Evolutionary conservation across 768 basidiomycete genomes (phyloP).

Genomic region (Lentinula sp.): DNA sequence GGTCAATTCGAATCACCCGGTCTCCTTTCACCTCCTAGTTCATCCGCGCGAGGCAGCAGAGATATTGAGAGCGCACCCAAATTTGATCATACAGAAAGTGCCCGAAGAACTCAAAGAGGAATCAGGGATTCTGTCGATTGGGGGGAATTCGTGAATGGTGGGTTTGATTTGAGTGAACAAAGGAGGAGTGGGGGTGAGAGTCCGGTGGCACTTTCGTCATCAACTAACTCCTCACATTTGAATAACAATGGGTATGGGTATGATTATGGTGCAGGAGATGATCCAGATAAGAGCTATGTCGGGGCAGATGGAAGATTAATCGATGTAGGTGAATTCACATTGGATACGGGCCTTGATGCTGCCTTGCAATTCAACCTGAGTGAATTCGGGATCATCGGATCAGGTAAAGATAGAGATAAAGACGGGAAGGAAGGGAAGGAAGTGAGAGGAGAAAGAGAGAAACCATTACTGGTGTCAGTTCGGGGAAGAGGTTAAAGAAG

Average conservation of each 20-base stretch:
- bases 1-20: slow-evolving; percentile 86
- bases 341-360: background rate
- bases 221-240: background rate
- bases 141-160: background rate
- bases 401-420: background rate
- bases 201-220: background rate
- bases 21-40: slow-evolving; percentile 39
- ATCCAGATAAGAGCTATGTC: background rate
- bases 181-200: background rate
- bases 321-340: background rate
- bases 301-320: background rate
- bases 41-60: background rate
- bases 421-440: background rate
- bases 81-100: slow-evolving; percentile 90
- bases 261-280: background rate
- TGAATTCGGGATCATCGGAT: background rate
- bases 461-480: slow-evolving; percentile 19
- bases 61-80: slow-evolving; percentile 65
- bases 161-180: background rate
- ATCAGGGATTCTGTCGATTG: background rate
- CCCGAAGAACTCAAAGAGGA: slow-evolving; percentile 36
- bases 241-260: background rate
- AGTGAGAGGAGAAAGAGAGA: background rate
- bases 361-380: background rate
- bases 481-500: slow-evolving; percentile 68